Evolutionary conservation across 371 early-diverging fungal species (phyloP), one percentile per base, ranked within the genome.

Genomic region (Batrachochytrium dendrobatidis): DNA sequence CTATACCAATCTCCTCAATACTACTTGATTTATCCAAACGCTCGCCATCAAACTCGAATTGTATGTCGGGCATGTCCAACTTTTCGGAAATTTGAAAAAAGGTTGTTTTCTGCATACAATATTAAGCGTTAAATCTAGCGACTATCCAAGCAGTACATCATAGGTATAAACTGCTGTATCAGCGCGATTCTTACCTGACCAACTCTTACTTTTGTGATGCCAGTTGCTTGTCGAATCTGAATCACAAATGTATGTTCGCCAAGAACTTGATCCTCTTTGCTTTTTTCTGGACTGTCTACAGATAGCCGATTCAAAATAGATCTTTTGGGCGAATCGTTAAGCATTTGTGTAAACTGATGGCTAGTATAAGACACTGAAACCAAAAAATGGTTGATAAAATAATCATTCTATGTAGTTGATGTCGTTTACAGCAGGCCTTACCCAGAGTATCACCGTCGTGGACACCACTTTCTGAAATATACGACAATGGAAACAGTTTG

Each of bases 11-110:
- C 3, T 51, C 51, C 25, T 4, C 51, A 3, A 51, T 4, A 17
- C 30, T 8, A 18, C 3, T 3, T n/a, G 24, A 28, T 2, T 4
- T 3, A 5, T 24, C 51, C 24, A 51, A 32, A 18, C 5, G 3
- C n/a, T 51, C 51, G 51, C 51, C 51, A n/a, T 51, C 51, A 29
- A 51, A 51, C 51, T 29, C 30, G 25, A 51, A 51, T 5, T 5
- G 7, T 3, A 7, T 3, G 7, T 51, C 25, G 24, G 39, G 15
- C 39, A 28, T 28, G 30, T 24, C n/a, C 30, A 51, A 32, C 30
- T 51, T 51, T n/a, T 2, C 5, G 7, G 51, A 28, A 51, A 51
- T 51, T 7, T 51, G 28, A 10, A 7, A 28, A 3, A 51, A n/a
- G n/a, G 51, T 51, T 22, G 51, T 51, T 18, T 7, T 24, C 51